Evolutionary conservation across 2,329 filamentous ascomycete genomes (phyloP), one percentile per base, ranked within the genome.

Genomic region (Pseudogymnoascus sp.): DNA sequence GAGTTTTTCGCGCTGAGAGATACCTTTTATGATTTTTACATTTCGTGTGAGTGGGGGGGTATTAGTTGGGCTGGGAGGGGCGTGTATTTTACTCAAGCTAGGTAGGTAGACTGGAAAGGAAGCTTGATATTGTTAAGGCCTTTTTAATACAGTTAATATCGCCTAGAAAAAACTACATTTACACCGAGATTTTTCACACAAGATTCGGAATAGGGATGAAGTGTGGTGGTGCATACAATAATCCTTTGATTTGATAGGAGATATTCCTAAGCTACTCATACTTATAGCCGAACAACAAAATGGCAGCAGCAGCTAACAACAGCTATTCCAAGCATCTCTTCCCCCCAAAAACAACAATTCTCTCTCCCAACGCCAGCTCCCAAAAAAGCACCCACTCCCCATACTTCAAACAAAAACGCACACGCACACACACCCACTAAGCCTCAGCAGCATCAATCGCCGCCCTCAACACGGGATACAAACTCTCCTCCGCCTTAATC

Each of bases 381-480:
- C 38, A 42, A 44, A 23, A n/a, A n/a, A n/a, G n/a, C n/a, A 23
- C 10, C 10, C 11, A 3, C 3, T 44, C n/a, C n/a, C n/a, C 38
- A 40, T 40, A 40, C 19, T 19, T 44, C 40, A 13, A 44, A 44
- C 19, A 21, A 44, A 44, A 28, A 28, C 26, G 7, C 26, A 28
- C 4, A 28, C 26, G 26, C n/a, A 19, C 38, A 21, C 17, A 42
- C 38, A 19, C 17, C 17, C 19, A 0, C 9, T 44, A 44, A 23
- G 40, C 19, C 10, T 40, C 60, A 19, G 36, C 36, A 42, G 60
- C 61, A 64, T 64, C 63, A 60, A 64, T 64, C 15, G 63, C 63
- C 6, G 63, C 63, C 21, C 63, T 61, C 4, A 64, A 7, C 31
- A 64, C 63, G 4, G 63, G 63, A 40, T 64, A 64, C 21, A 64